Evolutionary conservation across 495 filamentous ascomycete species (phyloP).

Genomic region (Penicillium mononematosum): DNA sequence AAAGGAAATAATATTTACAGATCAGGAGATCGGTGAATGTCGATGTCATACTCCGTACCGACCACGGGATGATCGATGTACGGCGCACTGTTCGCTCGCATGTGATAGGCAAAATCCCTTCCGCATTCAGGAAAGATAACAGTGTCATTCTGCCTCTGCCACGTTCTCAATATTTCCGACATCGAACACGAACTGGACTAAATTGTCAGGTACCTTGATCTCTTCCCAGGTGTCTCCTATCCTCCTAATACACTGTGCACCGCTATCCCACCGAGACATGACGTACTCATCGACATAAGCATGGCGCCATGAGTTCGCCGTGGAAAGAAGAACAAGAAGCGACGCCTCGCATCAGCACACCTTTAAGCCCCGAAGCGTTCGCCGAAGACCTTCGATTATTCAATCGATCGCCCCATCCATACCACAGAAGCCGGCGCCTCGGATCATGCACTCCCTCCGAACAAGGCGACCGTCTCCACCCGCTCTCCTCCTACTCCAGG

Average conservation of each 20-base stretch:
- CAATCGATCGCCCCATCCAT: conserved; percentile 77
- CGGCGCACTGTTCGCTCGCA: conserved; percentile 20
- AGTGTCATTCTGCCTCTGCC: conserved; percentile 18
- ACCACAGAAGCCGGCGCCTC: conserved; percentile 50
- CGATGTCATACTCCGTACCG: conserved; percentile 9
- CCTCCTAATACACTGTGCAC: neutral
- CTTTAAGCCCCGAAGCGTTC: conserved; percentile 21
- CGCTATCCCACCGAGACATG: conserved; percentile 30
- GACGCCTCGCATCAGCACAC: conserved; percentile 24
- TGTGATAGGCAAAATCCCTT: conserved; percentile 35
- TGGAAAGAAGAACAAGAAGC: conserved; percentile 38
- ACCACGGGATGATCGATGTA: conserved; percentile 7
- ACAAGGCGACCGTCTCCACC: conserved; percentile 27
- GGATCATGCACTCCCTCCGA: conserved; percentile 28
- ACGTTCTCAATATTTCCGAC: conserved; percentile 7
- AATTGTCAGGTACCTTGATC: conserved; percentile 10
- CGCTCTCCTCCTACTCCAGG: conserved; percentile 26
- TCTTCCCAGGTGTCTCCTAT: neutral
- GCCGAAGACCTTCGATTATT: conserved; percentile 47
- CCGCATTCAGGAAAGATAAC: conserved; percentile 33
- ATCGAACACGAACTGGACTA: neutral
- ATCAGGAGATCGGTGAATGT: neutral
- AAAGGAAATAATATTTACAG: neutral
- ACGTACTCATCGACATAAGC: conserved; percentile 33
- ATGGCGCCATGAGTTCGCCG: conserved; percentile 46